phyloP scores from a whole-genome alignment of 1,284 basidiomycete species.

The Erythrobasidium hasegawianum region DNA sequence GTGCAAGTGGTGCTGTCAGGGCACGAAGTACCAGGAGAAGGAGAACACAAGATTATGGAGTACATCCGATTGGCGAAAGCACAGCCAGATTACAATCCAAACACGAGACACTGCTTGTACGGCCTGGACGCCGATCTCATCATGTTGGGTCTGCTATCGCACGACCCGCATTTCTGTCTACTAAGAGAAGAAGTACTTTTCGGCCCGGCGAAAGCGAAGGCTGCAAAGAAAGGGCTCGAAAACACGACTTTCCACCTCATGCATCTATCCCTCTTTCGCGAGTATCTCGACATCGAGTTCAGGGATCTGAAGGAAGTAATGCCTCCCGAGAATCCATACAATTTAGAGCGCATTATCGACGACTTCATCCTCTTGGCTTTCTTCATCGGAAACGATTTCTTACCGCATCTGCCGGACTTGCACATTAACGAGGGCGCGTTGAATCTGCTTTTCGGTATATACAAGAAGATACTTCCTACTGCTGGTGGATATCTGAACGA shows the following conservation, averaged over 20 bases:
- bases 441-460: constrained; percentile 86
- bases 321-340: constrained; percentile 58
- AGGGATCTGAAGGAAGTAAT: constrained; percentile 49
- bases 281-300: constrained; percentile 96
- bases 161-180: constrained; percentile 98
- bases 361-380: constrained; percentile 95
- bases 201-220: constrained; percentile 70
- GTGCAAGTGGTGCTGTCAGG: constrained; percentile 92
- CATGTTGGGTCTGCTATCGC: constrained; percentile 94
- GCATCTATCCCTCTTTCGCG: constrained; percentile 89
- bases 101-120: constrained; percentile 93
- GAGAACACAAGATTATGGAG: constrained; percentile 99
- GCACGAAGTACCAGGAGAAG: constrained; percentile 96
- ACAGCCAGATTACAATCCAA: constrained; percentile 90
- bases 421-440: constrained; percentile 98
- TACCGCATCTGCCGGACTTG: constrained; percentile 91
- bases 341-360: constrained; percentile 89
- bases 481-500: constrained; percentile 94
- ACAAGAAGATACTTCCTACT: constrained; percentile 81
- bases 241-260: constrained; percentile 90
- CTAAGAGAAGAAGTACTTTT: constrained; percentile 98
- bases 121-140: constrained; percentile 97
- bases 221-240: constrained; percentile 59
- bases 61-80: constrained; percentile 92
- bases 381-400: constrained; percentile 95